These are phyloP conservation scores for Aspergillus biplanus DNA, from an alignment of 495 filamentous ascomycete genomes.

Conservation along the genomic window DNA sequence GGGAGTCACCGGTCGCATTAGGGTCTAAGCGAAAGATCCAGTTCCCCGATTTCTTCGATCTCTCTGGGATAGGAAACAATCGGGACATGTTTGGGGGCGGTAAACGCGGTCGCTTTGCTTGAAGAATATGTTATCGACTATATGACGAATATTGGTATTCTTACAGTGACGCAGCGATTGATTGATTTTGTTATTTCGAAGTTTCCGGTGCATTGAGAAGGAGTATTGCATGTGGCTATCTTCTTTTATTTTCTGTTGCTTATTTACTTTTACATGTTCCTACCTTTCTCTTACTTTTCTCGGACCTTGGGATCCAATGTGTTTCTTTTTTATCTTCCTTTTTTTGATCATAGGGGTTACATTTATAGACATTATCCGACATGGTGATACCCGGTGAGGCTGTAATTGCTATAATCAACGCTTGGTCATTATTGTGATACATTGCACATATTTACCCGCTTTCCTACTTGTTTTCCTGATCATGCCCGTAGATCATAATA, in stretches of 20 bases:
- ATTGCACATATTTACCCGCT: constrained; percentile 9
- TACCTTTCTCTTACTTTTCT: constrained; percentile 17
- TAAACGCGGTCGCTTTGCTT: constrained; percentile 74
- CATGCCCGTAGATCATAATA: neutral
- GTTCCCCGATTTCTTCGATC: constrained; percentile 80
- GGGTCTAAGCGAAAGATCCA: constrained; percentile 81
- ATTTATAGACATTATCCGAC: constrained; percentile 47
- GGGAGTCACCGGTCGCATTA: constrained; percentile 50
- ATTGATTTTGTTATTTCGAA: constrained; percentile 32
- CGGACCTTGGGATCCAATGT: constrained; percentile 1
- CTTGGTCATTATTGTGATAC: constrained; percentile 22
- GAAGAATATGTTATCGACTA: constrained; percentile 45
- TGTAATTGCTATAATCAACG: constrained; percentile 37
- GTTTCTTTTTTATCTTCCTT: constrained; percentile 21
- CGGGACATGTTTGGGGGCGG: constrained; percentile 68
- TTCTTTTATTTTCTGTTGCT: constrained; percentile 22
- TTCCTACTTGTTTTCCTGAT: neutral
- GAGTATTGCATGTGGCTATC: constrained; percentile 43
- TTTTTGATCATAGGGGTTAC: constrained; percentile 26
- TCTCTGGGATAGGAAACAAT: constrained; percentile 64
- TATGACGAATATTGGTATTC: constrained; percentile 43
- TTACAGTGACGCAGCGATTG: constrained; percentile 43
- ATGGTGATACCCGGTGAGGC: constrained; percentile 47
- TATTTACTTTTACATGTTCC: constrained; percentile 23
- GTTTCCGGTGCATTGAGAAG: constrained; percentile 47